Evolutionary conservation across 192 early-diverging fungal genomes (phyloP).

Genomic region (Mortierella claussenii): DNA sequence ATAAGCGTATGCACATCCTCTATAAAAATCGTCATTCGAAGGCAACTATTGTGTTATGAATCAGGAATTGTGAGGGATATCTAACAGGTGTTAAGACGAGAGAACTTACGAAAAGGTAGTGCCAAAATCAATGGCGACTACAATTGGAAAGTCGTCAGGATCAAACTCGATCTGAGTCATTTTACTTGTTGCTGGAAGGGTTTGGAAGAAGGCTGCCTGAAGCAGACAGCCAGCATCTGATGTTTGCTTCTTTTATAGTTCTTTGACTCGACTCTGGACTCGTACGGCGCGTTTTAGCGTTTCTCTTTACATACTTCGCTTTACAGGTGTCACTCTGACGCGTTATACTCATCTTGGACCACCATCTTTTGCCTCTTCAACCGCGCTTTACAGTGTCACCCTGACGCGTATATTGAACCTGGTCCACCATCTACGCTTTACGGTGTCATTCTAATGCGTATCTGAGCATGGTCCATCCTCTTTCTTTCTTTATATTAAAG

Average conservation of each 20-base stretch:
- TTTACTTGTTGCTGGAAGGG: background rate
- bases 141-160: conserved; percentile 22
- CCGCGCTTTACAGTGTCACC: too few species aligned
- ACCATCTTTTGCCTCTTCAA: too few species aligned
- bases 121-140: conserved; percentile 34
- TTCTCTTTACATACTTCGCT: too few species aligned
- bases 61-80: background rate
- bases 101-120: conserved; percentile 25
- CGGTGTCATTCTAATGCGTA: too few species aligned
- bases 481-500: too few species aligned
- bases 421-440: too few species aligned
- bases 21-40: background rate
- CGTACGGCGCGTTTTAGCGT: background rate
- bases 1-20: conserved; percentile 32
- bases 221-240: too few species aligned
- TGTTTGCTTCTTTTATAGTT: background rate
- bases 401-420: too few species aligned
- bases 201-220: too few species aligned
- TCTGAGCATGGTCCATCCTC: too few species aligned
- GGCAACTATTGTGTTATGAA: background rate
- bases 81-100: background rate
- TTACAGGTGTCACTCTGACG: too few species aligned
- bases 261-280: background rate
- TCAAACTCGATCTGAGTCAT: conserved; percentile 20
- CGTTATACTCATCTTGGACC: too few species aligned